These are phyloP conservation scores for Lichtheimia corymbifera DNA, from an alignment of 371 early-diverging fungal species.

Conservation along the genomic window DNA sequence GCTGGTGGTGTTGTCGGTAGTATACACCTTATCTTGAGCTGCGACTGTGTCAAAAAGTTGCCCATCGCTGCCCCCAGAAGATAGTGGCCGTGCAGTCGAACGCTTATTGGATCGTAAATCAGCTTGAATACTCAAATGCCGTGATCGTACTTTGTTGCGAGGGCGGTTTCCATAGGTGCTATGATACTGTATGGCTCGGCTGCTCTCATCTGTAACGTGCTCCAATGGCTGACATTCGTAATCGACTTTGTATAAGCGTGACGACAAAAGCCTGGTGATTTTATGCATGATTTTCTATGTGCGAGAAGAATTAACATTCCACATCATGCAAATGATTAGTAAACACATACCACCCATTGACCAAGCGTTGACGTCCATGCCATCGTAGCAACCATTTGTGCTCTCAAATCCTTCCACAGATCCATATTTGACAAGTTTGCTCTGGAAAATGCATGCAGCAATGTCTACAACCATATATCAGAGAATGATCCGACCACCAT, in stretches of 20 bases:
- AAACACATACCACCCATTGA: slow-evolving; percentile 57
- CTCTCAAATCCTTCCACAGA: slow-evolving; percentile 54
- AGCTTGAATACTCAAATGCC: slow-evolving; percentile 32
- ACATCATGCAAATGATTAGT: neutral
- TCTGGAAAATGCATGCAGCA: slow-evolving; percentile 59
- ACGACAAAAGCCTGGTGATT: slow-evolving; percentile 51
- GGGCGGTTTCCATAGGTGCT: slow-evolving; percentile 12
- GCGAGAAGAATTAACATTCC: neutral
- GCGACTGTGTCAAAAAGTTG: slow-evolving; percentile 21
- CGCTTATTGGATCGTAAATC: slow-evolving; percentile 18
- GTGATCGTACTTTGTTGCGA: slow-evolving; percentile 29
- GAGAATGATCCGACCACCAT: neutral
- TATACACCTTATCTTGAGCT: slow-evolving; percentile 7
- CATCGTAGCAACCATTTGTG: slow-evolving; percentile 43
- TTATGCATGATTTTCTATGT: slow-evolving; percentile 58
- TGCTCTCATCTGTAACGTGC: neutral
- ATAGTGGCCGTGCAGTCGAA: slow-evolving; percentile 18
- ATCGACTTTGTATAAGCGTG: slow-evolving; percentile 55
- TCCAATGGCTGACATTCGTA: slow-evolving; percentile 33
- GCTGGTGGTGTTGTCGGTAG: neutral
- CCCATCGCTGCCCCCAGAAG: slow-evolving; percentile 29
- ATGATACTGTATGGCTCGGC: neutral
- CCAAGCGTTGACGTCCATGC: slow-evolving; percentile 55
- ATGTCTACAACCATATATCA: slow-evolving; percentile 37
- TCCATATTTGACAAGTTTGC: slow-evolving; percentile 47